Evolutionary conservation across 129 eudicot species (phyloP), one percentile per base, ranked within the genome.

Genomic region (Flaveria robusta): DNA sequence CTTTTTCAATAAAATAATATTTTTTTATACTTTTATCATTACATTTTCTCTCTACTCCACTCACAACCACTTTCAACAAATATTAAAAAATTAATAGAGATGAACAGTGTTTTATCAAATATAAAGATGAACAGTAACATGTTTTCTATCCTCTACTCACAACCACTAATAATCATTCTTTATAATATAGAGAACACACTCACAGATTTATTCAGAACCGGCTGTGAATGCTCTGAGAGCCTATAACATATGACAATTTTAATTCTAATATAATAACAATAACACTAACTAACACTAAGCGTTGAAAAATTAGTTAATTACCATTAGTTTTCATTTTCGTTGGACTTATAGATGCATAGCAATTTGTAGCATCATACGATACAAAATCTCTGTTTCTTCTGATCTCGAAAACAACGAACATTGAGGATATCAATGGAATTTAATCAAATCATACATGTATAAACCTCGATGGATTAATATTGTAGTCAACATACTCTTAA

Each of bases 381-480:
- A 37, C 77, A 64, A 82, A 70, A 16, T 63, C 16, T 37, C 70
- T 60, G 27, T 67, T 50, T 72, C 73, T 58, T 62, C 54, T 3
- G 46, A 59, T 68, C 80, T 84, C 26, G 85, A 49, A 72, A 81
- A 72, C 64, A 62, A 84, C 77, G 83, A 71, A 68, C 74, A 81
- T 41, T 68, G 82, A 50, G 13, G 47, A 68, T 68, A 42, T 43
- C 79, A 52, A 74, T 45, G 69, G 13, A 56, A 34, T 34, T 34
- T 5, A 77, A 77, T 51, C 5, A 45, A 60, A 52, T 77, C 12
- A 45, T 15, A 8, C 13, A 79, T 59, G 3, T 14, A 67, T 58
- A 66, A 27, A 67, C 39, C 74, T 74, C 45, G 26, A 27, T 23
- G 43, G 56, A 12, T 42, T 26, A 51, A 19, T 43, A 52, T 16